Percentiles rank a stretch among this genome's conserved stretches.
Evolutionary conservation across 78 protist species (phyloP).

Genomic region (Planoprotostelium fungivorum): DNA sequence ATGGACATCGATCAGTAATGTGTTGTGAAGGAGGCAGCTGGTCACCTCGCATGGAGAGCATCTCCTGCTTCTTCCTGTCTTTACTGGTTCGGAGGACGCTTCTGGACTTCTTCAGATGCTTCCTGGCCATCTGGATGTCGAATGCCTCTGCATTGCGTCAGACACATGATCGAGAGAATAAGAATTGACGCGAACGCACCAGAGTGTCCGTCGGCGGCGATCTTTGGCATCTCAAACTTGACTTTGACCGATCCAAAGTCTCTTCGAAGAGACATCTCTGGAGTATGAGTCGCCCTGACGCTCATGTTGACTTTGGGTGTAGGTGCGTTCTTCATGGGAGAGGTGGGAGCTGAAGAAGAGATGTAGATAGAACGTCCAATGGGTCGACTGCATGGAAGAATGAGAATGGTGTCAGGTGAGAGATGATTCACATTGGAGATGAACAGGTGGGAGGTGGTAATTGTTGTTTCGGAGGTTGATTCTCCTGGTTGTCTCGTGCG

Average conservation of each 20-base stretch:
- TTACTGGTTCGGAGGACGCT: neutral
- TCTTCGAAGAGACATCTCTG: neutral
- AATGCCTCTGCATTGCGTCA: neutral
- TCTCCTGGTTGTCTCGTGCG: neutral
- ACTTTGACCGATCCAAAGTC: neutral
- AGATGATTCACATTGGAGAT: neutral
- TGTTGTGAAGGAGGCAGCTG: neutral
- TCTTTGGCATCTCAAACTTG: neutral
- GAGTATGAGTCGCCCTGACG: neutral
- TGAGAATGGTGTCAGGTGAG: neutral
- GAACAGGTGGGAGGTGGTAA: no score
- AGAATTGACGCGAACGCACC: no score
- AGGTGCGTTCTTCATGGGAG: neutral
- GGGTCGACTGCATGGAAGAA: neutral
- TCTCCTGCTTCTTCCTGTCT: neutral
- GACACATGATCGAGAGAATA: no score
- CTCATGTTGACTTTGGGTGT: neutral
- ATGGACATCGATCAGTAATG: neutral
- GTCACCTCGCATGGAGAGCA: neutral
- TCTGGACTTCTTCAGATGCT: neutral
- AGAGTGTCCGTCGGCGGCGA: neutral
- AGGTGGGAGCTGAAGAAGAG: neutral
- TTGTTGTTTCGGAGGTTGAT: neutral
- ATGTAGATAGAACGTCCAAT: neutral
- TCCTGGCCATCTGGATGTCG: neutral